Base-by-base conservation (phyloP, 768 basidiomycete species). In the Serendipita vermifera region DNA sequence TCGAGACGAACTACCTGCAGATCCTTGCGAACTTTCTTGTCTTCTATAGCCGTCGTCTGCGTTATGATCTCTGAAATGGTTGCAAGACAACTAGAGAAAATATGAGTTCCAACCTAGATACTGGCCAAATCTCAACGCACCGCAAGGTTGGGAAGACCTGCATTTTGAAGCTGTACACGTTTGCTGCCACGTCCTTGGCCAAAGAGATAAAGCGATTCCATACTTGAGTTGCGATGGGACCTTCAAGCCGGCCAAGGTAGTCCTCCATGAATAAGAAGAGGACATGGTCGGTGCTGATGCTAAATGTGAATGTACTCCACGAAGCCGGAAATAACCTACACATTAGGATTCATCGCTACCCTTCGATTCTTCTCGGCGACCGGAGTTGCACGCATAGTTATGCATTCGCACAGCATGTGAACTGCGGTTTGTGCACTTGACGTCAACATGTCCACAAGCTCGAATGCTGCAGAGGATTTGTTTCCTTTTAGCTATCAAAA, bases 11-110 rank as follows among this genome's bases (percentile, higher is more conserved):
- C 15, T 60, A 82, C 86, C 75, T 94, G 91, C 7, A 97, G 72
- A 57, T 99, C 96, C 65, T 90, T 87, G 24, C 88, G 80, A 55
- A 93, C 70, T 35, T 87, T 77, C 22, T 81, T 77, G 68, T 99
- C 96, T 58, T 97, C 94, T 69, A 94, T 77, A 0, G 90, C 90
- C 3, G 86, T 82, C 0, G 92, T 97, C 64, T 91, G 89, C 1
- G 83, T 80, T 32, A 93, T 71, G 65, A 91, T 90, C 60, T 88
- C 87, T 0, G 85, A 81, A 17, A 94, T 66, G 1, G 83, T 76
- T n/a, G 78, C 78, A 35, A 90, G 68, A 67, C 87, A 90, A 57
- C 87, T 91, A 58, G 7, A 3, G 33, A 57, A 55, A 56, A 3
- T 54, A n/a, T 63, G 51, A 65, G 58, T 14, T 57, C 54, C 36